Percentiles rank a stretch among this genome's conserved stretches.
phyloP scores from a whole-genome alignment of 306 rosid species.

The Quercus ilex region DNA sequence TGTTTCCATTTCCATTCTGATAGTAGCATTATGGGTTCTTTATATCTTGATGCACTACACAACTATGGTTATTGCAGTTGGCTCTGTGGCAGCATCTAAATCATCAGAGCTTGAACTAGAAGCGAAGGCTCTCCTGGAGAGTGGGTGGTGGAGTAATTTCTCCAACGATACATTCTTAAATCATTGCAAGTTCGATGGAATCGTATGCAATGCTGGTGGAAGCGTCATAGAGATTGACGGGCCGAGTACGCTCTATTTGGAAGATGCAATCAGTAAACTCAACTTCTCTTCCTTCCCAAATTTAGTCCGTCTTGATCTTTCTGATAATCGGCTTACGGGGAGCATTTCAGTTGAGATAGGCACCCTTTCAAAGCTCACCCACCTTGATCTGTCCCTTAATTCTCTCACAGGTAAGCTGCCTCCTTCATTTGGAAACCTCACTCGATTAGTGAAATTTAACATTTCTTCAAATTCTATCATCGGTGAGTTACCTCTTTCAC shows the following conservation, averaged over 20 bases:
- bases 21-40: neutral
- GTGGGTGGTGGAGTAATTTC: neutral
- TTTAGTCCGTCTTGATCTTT: neutral
- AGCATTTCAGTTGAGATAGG: no score
- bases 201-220: neutral
- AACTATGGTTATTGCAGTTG: neutral
- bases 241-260: no score
- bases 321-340: rapidly evolving
- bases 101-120: neutral
- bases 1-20: neutral
- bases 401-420: neutral
- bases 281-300: slow-evolving; percentile 3
- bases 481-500: neutral
- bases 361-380: neutral
- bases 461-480: no score
- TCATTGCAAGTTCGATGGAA: neutral
- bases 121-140: neutral
- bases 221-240: neutral
- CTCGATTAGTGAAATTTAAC: no score
- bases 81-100: no score
- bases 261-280: neutral
- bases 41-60: neutral
- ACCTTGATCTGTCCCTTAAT: neutral
- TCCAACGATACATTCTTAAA: neutral
- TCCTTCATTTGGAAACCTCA: no score